phyloP scores from a whole-genome alignment of 306 rosid genomes.

The Datisca glomerata region DNA sequence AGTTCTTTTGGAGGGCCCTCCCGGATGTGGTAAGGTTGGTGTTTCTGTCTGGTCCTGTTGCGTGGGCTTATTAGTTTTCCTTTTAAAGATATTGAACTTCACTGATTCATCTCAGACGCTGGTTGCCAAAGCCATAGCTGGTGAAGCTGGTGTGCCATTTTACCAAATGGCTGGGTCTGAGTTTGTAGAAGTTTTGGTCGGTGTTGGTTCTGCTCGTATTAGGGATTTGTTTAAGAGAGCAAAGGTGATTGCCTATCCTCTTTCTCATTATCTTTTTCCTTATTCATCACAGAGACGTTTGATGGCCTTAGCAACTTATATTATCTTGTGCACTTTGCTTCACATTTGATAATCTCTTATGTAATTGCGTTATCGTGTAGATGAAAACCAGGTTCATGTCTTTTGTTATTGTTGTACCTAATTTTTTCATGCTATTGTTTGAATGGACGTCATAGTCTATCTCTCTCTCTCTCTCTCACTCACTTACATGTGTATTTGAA shows the following conservation, averaged over 20 bases:
- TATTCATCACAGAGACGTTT: too few species aligned
- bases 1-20: slow-evolving; percentile 96
- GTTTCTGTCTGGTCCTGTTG: slow-evolving; percentile 17
- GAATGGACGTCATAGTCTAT: too few species aligned
- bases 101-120: slow-evolving; percentile 55
- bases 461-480: too few species aligned
- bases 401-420: too few species aligned
- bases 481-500: slow-evolving; percentile 1
- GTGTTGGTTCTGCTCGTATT: slow-evolving; percentile 99
- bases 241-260: slow-evolving; percentile 76
- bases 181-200: slow-evolving; percentile 96
- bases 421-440: too few species aligned
- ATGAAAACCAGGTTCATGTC: too few species aligned
- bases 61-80: too few species aligned
- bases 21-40: slow-evolving; percentile 99
- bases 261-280: too few species aligned
- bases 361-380: too few species aligned
- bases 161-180: slow-evolving; percentile 99
- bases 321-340: too few species aligned
- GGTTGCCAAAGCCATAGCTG: slow-evolving; percentile 99
- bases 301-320: too few species aligned
- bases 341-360: too few species aligned
- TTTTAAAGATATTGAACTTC: slow-evolving; percentile 8
- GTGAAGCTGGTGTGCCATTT: slow-evolving; percentile 99
- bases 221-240: slow-evolving; percentile 97